Evolutionary conservation across 148 eudicot species (phyloP), one percentile per base, ranked within the genome.

Genomic region (Chenopodium formosanum): DNA sequence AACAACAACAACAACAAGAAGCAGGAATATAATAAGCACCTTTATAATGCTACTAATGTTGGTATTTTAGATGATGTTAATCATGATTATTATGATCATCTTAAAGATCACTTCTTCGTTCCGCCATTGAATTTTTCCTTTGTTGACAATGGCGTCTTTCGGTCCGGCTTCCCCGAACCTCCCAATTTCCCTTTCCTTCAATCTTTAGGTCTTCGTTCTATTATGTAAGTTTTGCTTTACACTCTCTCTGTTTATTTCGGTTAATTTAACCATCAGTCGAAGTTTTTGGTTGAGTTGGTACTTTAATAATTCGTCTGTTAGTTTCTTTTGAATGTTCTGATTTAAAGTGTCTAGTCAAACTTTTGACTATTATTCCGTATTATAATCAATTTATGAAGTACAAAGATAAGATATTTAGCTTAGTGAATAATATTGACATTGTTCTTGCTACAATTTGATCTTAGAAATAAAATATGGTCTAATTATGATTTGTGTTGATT

Each of bases 41-140:
- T 40, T 40, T 40, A 40, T 40, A 6, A 40, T 58, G 65, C 1
- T 9, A 79, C 1, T 9, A 79, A 46, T 37, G 72, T 23, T 80
- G 40, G 40, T 8, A 11, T 9, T 10, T 7, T 65, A 62, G 63
- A 13, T 60, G 82, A 40, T 40, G 44, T 40, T 40, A 5, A 40
- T 40, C 44, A 40, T 6, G 44, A 40, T 40, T 40, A 40, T 6
- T 40, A 6, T 6, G 44, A 83, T 4, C 60, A 19, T 71, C 63
- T 9, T 29, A 90, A 73, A 2, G 89, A 90, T 9, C 86, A 85
- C 25, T 84, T 88, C 44, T 86, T 74, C 47, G 72, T 86, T 37
- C 98, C 98, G 58, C 98, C 98, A 1, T 78, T 95, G 62, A 95
- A 95, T 87, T 95, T 95, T 65, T 25, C 98, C 0, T 80, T 91